phyloP scores from a whole-genome alignment of 495 filamentous ascomycete genomes.

The Hypoxylon fragiforme region DNA sequence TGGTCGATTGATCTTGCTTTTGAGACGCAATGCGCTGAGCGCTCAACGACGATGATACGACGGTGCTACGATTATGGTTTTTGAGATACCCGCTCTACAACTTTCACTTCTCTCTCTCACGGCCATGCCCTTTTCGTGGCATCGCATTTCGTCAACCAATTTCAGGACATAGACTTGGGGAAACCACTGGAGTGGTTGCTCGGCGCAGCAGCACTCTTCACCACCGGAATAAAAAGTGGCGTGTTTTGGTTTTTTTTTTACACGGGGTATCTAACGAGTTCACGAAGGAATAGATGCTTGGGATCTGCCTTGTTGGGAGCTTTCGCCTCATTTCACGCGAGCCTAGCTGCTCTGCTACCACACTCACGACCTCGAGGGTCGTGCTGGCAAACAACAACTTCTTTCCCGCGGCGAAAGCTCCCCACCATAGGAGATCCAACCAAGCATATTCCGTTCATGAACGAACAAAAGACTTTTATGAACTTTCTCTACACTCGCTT shows the following conservation, averaged over 20 bases:
- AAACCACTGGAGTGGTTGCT: slow-evolving; percentile 1
- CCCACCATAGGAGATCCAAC: slow-evolving; percentile 8
- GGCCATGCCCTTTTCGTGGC: slow-evolving; percentile 5
- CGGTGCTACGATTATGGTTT: slow-evolving; percentile 22
- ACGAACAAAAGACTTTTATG: slow-evolving; percentile 22
- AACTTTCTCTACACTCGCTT: slow-evolving; percentile 25
- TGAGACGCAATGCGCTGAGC: slow-evolving; percentile 32
- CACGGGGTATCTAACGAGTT: slow-evolving; percentile 13
- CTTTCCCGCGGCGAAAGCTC: slow-evolving; percentile 17
- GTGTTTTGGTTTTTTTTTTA: slow-evolving; percentile 1
- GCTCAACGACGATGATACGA: slow-evolving; percentile 35
- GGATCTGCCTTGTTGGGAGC: slow-evolving; percentile 9
- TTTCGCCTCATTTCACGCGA: slow-evolving; percentile 24
- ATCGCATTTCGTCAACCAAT: slow-evolving; percentile 4
- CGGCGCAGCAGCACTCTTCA: slow-evolving; percentile 12
- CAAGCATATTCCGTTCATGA: slow-evolving; percentile 24
- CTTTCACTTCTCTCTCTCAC: slow-evolving; percentile 19
- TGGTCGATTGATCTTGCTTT: slow-evolving; percentile 6
- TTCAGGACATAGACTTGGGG: slow-evolving; percentile 8
- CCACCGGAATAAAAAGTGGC: slow-evolving; percentile 4
- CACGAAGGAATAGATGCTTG: slow-evolving; percentile 2
- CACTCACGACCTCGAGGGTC: slow-evolving; percentile 28
- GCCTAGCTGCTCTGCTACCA: slow-evolving; percentile 30
- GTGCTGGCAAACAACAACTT: slow-evolving; percentile 28
- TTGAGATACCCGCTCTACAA: slow-evolving; percentile 18